Evolutionary conservation across 2,329 filamentous ascomycete genomes (phyloP), one percentile per base, ranked within the genome.

Genomic region (Pestalotiopsis sp.): DNA sequence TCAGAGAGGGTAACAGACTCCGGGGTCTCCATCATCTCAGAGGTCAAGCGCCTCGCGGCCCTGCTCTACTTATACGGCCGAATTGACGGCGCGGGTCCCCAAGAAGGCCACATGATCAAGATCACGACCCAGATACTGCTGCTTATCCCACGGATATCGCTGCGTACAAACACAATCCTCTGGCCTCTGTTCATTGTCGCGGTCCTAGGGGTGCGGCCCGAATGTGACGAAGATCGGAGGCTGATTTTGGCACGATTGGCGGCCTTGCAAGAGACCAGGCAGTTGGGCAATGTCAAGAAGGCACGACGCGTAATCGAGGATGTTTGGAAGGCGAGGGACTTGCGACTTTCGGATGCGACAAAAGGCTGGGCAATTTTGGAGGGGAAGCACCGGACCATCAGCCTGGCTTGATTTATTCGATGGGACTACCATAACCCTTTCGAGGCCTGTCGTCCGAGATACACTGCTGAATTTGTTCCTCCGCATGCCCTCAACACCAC

Each of bases 241-340:
- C 12, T 59, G 13, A 36, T 59, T 2, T 3, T 59, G 57, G 57
- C 57, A 14, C 6, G 57, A 59, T 23, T 59, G 27, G 23, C 25
- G 31, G 57, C 57, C 13, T 9, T 59, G 23, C 57, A 59, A 61
- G 67, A 73, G 12, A 76, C 76, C 4, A 72, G 77, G n/a, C 76
- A 78, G 39, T 63, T 78, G 38, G 73, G 74, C 4, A 76, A 76
- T 13, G 75, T 79, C 3, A 75, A 75, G 52, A 78, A 79, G 69
- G 77, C 76, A 0, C 71, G 76, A 17, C 39, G 70, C 3, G 70
- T 78, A 12, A 77, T 79, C n/a, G 73, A 73, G 39, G 71, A 73
- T 17, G 75, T 79, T 0, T 79, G 77, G 76, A 77, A 74, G 60
- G 70, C 74, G 11, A 70, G 76, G 17, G 77, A 79, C 45, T 57